phyloP scores from a whole-genome alignment of 495 filamentous ascomycete genomes.

The Xylaria acuta region DNA sequence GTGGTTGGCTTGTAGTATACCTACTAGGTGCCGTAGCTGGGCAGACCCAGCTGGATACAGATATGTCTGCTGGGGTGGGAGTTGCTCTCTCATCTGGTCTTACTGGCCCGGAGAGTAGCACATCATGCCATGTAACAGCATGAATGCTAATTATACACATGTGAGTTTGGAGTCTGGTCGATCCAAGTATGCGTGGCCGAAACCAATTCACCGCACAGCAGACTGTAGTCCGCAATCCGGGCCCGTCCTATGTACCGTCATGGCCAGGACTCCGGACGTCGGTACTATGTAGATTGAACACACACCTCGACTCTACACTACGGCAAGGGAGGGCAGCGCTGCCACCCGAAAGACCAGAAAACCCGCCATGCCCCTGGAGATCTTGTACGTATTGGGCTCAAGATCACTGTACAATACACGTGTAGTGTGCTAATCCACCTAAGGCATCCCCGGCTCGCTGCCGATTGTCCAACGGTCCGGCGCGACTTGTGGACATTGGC shows the following conservation, averaged over 20 bases:
- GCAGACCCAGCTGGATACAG: neutral
- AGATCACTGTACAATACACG: neutral
- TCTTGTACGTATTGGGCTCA: slow-evolving; percentile 18
- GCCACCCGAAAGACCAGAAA: neutral
- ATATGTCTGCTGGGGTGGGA: neutral
- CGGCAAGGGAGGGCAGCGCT: neutral
- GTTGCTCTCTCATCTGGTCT: neutral
- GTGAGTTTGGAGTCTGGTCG: slow-evolving; percentile 8
- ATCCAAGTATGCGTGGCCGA: slow-evolving; percentile 2
- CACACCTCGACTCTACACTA: neutral
- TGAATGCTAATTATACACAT: slow-evolving; percentile 15
- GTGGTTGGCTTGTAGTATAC: neutral
- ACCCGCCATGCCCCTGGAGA: slow-evolving; percentile 17
- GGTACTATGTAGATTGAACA: slow-evolving; percentile 14
- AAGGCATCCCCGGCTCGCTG: slow-evolving; percentile 8
- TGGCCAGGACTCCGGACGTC: neutral
- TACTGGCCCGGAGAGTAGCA: slow-evolving; percentile 1
- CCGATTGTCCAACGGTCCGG: slow-evolving; percentile 1
- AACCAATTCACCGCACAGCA: neutral
- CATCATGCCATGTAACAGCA: slow-evolving; percentile 19
- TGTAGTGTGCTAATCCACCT: slow-evolving; percentile 2
- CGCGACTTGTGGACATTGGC: slow-evolving; percentile 5
- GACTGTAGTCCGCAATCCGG: neutral
- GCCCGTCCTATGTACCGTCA: neutral
- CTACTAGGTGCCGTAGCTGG: neutral